Evolutionary conservation across 305 asterid genomes (phyloP).

Genomic region (Fraxinus sp.): DNA sequence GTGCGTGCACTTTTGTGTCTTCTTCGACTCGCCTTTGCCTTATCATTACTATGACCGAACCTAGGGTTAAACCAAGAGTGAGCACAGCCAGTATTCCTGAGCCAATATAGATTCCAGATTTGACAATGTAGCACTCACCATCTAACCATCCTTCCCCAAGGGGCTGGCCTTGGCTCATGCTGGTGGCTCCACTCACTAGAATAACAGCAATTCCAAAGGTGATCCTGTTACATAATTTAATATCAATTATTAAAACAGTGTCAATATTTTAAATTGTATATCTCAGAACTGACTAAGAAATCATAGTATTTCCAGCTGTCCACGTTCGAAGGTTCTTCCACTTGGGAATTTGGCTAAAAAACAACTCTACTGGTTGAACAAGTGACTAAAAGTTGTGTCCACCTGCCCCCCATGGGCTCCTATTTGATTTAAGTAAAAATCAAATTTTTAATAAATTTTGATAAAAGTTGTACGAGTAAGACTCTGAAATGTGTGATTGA

Average conservation of each 20-base stretch:
- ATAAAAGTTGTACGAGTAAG: too few relatives aligned
- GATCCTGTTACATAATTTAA: slow-evolving; percentile 46
- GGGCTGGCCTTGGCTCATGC: slow-evolving; percentile 64
- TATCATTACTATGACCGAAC: slow-evolving; percentile 28
- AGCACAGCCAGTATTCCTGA: slow-evolving; percentile 53
- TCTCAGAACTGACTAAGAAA: neutral
- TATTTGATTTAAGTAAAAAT: too few relatives aligned
- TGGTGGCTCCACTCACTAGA: slow-evolving; percentile 53
- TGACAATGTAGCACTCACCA: slow-evolving; percentile 79
- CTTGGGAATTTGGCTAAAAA: slow-evolving; percentile 19
- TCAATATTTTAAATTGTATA: neutral
- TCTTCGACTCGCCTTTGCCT: slow-evolving; percentile 37
- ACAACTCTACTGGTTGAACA: neutral
- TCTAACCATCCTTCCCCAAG: slow-evolving; percentile 85
- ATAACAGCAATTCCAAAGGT: slow-evolving; percentile 55
- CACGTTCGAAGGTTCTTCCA: slow-evolving; percentile 43
- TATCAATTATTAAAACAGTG: neutral
- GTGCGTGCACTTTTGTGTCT: slow-evolving; percentile 41
- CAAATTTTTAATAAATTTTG: too few relatives aligned
- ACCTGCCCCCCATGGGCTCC: neutral
- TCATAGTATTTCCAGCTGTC: slow-evolving; percentile 34
- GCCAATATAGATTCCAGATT: slow-evolving; percentile 61
- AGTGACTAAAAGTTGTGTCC: neutral
- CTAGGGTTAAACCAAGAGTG: slow-evolving; percentile 48
- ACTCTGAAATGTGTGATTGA: too few relatives aligned